Conservation (phyloP, 1,284 basidiomycete genomes). For the Abortiporus biennis region DNA sequence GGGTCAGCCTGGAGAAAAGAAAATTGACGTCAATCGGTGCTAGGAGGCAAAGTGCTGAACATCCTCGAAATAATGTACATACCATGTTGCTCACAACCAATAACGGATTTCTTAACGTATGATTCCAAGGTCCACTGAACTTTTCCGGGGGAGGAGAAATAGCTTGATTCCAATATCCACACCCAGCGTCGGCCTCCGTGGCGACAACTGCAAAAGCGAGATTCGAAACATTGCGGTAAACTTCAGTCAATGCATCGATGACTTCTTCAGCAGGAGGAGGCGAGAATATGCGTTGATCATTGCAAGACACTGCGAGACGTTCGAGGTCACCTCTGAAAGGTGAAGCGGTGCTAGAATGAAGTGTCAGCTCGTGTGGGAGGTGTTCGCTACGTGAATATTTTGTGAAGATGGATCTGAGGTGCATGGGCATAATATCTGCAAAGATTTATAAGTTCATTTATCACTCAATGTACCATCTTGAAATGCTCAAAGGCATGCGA, state of each 20-base stretch:
- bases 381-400: too few relatives aligned
- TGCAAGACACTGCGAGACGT: conserved; percentile 23
- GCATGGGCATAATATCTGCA: too few relatives aligned
- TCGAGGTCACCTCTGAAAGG: conserved; percentile 18
- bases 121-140: conserved; percentile 24
- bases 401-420: too few relatives aligned
- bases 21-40: background rate
- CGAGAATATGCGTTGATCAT: conserved; percentile 17
- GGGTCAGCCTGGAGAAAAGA: conserved; percentile 18
- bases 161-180: conserved; percentile 23
- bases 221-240: conserved; percentile 16
- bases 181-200: conserved; percentile 20
- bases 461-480: too few relatives aligned
- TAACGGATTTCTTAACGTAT: conserved; percentile 22
- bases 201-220: conserved; percentile 15
- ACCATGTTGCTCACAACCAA: conserved; percentile 23
- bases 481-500: too few relatives aligned
- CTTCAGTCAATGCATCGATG: conserved; percentile 17
- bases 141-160: conserved; percentile 18
- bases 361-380: too few relatives aligned
- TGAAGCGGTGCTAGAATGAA: too few relatives aligned
- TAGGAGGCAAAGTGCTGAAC: too few relatives aligned
- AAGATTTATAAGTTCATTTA: too few relatives aligned
- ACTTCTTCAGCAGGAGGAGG: conserved; percentile 15
- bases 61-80: conserved; percentile 4